phyloP scores from a whole-genome alignment of 2,329 filamentous ascomycete genomes.

The Alternaria longipes region DNA sequence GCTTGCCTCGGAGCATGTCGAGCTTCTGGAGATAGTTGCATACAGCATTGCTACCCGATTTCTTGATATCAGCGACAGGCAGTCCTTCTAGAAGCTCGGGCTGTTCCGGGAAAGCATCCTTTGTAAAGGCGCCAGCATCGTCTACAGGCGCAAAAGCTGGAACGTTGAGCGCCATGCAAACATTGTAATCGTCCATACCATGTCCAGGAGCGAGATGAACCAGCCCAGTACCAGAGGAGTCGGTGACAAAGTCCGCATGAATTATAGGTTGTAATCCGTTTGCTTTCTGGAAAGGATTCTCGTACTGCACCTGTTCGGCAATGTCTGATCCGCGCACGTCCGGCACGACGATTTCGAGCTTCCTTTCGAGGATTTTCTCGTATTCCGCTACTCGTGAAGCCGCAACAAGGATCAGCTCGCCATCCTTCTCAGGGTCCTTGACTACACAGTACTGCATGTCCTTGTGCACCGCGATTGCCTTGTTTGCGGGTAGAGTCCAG shows the following conservation, averaged over 20 bases:
- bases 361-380: constrained; percentile 41
- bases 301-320: constrained; percentile 69
- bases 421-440: constrained; percentile 43
- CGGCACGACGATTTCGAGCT: constrained; percentile 61
- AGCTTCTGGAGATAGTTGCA: constrained; percentile 69
- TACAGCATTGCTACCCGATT: constrained; percentile 64
- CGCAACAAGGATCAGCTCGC: constrained; percentile 75
- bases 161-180: constrained; percentile 76
- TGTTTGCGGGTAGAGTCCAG: constrained; percentile 95
- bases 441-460: constrained; percentile 79
- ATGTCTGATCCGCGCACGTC: constrained; percentile 73
- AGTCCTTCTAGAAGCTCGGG: constrained; percentile 74
- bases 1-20: constrained; percentile 70
- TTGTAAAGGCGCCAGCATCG: constrained; percentile 81
- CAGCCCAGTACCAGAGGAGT: constrained; percentile 90
- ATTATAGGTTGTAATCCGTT: constrained; percentile 74
- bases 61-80: constrained; percentile 74
- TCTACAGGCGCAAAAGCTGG: constrained; percentile 82
- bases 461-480: constrained; percentile 81
- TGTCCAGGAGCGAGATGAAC: constrained; percentile 95
- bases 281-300: constrained; percentile 72
- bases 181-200: constrained; percentile 94
- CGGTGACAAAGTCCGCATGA: constrained; percentile 87
- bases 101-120: constrained; percentile 76
- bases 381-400: constrained; percentile 71